phyloP scores from a whole-genome alignment of 139 green algal genomes.

The Desmodesmus armatus region DNA sequence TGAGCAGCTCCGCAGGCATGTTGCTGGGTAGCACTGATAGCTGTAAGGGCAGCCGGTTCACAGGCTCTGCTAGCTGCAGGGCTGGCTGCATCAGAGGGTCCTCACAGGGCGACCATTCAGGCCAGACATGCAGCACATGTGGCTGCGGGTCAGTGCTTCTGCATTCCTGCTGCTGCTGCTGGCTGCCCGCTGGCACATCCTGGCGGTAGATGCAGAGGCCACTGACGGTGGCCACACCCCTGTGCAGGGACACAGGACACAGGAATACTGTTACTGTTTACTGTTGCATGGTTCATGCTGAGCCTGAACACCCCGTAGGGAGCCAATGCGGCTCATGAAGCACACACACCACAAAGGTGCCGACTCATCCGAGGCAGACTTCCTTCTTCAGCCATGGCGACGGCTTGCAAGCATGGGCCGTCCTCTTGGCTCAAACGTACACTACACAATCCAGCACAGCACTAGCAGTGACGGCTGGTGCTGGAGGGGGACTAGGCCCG shows the following conservation, averaged over 20 bases:
- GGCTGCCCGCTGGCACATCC: background rate
- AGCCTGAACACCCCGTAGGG: no score
- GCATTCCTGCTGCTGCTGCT: background rate
- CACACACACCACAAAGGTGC: no score
- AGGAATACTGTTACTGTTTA: no score
- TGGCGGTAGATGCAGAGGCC: background rate
- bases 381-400: no score
- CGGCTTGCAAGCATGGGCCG: no score
- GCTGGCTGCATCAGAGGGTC: constrained; percentile 25
- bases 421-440: no score
- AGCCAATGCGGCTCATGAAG: no score
- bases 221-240: constrained; percentile 30
- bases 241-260: no score
- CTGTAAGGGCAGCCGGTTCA: constrained; percentile 32
- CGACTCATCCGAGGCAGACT: no score
- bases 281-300: background rate
- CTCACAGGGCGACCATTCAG: background rate
- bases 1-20: constrained; percentile 45
- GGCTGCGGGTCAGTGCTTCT: background rate
- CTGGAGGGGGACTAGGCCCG: background rate
- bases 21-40: constrained; percentile 61
- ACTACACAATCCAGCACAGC: background rate
- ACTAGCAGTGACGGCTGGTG: background rate
- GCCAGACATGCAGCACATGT: constrained; percentile 29
- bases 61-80: constrained; percentile 13